These are phyloP conservation scores for Capronia epimyces DNA, from an alignment of 2,329 filamentous ascomycete species.

Conservation along the genomic window DNA sequence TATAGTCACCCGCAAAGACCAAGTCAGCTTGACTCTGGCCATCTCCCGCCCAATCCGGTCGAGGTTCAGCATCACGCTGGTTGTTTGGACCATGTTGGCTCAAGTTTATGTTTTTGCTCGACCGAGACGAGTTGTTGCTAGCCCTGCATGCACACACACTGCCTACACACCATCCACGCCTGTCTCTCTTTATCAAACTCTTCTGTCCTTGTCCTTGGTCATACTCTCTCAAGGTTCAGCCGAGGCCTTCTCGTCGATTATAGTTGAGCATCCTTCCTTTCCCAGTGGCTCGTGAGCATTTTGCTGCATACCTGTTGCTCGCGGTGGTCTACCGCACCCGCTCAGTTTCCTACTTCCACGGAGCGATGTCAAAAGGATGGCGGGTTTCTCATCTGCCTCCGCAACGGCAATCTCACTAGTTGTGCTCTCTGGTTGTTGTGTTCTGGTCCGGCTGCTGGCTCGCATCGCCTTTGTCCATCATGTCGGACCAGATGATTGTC, in stretches of 20 bases:
- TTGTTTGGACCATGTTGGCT: background rate
- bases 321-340: no score
- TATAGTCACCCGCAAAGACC: constrained; percentile 13
- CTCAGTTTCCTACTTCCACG: no score
- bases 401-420: constrained; percentile 12
- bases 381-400: constrained; percentile 5
- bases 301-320: no score
- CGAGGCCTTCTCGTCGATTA: no score
- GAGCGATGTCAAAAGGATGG: constrained; percentile 12
- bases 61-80: background rate
- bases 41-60: background rate
- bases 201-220: background rate
- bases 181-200: background rate
- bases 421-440: constrained; percentile 14
- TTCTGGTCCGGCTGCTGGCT: constrained; percentile 9
- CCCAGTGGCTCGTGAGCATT: no score
- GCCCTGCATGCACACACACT: background rate
- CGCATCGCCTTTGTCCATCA: constrained; percentile 16
- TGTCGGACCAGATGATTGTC: constrained; percentile 15
- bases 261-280: no score
- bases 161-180: background rate
- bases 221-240: no score
- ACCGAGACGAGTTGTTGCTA: background rate
- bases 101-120: background rate
- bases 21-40: constrained; percentile 1